Evolutionary conservation across 1,284 basidiomycete genomes (phyloP), one percentile per base, ranked within the genome.

Genomic region (Waitea zeae): DNA sequence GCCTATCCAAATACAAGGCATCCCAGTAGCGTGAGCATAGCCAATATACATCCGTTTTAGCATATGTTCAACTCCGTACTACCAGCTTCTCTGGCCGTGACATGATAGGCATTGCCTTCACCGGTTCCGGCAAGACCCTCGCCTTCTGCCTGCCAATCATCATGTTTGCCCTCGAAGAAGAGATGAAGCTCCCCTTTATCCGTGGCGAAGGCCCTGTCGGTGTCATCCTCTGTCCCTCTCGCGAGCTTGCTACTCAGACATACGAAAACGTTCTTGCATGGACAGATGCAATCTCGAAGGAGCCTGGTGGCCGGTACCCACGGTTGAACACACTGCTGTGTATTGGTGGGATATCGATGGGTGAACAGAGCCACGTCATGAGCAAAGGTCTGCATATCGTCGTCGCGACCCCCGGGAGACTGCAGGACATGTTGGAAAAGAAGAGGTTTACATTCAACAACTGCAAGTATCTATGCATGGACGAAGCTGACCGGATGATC

Each of bases 401-500:
- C 42, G 87, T 98, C 26, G 95, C 95, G 22, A 98, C 95, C 2
- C 90, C 90, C 2, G 90, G 90, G 38, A 72, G 90, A 42, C 61
- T 96, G 33, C 97, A 97, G 47, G 95, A 99, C 56, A 97, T 97
- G 72, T 61, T 98, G 40, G 88, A 93, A 56, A 96, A 95, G 64
- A 82, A 76, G 50, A 70, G 78, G 43, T 83, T 98, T 47, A 87
- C 79, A 2, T 80, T 97, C 44, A 81, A 88, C 39, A 81, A 80
- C 44, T 92, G 87, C 72, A 87, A 84, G 57, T 97, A 80, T 53
- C 61, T 98, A 3, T 97, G 92, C 51, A 88, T 99, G 75, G 95
- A 99, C 57, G 95, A 99, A 58, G 95, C 95, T 1, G 95, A 98
- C 57, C 66, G 95, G 35, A 98, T 99, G 95, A 93, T 99, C 43